Evolutionary conservation across 257 asterid species (phyloP).

Genomic region (Scutellaria barbata): DNA sequence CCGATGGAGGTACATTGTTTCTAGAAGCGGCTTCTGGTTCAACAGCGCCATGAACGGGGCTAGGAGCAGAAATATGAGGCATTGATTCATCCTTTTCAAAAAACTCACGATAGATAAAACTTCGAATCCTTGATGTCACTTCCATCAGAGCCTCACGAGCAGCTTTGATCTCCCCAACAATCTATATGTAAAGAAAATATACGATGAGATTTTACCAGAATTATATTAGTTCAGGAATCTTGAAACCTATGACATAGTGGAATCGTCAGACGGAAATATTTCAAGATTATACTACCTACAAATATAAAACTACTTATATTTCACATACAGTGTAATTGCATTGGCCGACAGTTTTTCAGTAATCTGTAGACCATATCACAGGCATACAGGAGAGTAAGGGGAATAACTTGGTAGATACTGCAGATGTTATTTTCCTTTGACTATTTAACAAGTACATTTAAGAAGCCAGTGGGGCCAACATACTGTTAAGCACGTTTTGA

Average conservation of each 20-base stretch:
- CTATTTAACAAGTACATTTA: neutral
- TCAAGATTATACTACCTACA: conserved; percentile 29
- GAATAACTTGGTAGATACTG: neutral
- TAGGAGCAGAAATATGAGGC: conserved; percentile 35
- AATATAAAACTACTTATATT: neutral
- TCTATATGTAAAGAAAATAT: conserved; percentile 47
- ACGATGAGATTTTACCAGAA: conserved; percentile 23
- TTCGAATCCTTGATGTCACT: conserved; percentile 61
- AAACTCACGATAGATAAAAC: conserved; percentile 50
- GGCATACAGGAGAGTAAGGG: neutral
- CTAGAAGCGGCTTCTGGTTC: conserved; percentile 46
- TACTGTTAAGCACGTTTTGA: neutral
- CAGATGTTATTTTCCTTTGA: neutral
- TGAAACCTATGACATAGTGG: conserved; percentile 2
- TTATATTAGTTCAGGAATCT: conserved; percentile 12
- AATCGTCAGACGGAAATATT: conserved; percentile 19
- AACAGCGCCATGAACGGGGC: conserved; percentile 33
- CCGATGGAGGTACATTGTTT: conserved; percentile 35
- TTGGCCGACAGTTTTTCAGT: neutral
- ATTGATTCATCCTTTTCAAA: conserved; percentile 38
- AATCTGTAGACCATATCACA: conserved; percentile 14
- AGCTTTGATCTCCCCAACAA: conserved; percentile 72
- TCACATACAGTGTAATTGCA: neutral
- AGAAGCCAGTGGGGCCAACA: neutral
- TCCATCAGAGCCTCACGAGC: conserved; percentile 65